Conservation (phyloP, 805 yeast species). For the Candida maesae region DNA sequence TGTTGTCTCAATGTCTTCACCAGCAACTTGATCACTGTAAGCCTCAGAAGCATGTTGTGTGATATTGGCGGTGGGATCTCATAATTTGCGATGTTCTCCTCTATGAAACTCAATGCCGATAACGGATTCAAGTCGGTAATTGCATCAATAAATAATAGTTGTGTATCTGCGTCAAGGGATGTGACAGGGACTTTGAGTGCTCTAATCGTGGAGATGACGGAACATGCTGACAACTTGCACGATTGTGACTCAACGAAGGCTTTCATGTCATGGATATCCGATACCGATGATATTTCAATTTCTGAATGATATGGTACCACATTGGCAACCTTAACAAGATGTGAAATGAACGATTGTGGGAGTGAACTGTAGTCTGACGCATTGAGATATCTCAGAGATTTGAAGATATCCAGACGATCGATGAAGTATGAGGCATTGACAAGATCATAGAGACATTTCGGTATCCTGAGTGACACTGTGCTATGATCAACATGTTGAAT, state of each 20-base stretch:
- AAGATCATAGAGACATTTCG: slow-evolving; percentile 14
- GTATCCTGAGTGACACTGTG: slow-evolving; percentile 3
- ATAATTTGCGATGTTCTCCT: slow-evolving; percentile 6
- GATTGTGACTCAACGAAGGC: slow-evolving; percentile 13
- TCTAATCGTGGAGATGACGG: slow-evolving; percentile 19
- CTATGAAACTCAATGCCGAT: slow-evolving; percentile 1
- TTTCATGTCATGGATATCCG: slow-evolving; percentile 11
- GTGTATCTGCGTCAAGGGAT: slow-evolving; percentile 16
- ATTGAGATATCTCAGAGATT: slow-evolving; percentile 15
- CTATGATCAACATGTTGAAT: slow-evolving; percentile 6
- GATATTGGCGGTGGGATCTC: slow-evolving; percentile 6
- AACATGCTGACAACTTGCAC: slow-evolving; percentile 18
- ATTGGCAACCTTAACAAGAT: slow-evolving; percentile 22
- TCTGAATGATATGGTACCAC: slow-evolving; percentile 23
- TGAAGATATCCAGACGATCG: slow-evolving; percentile 25
- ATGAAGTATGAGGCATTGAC: slow-evolving; percentile 24
- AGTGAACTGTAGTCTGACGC: slow-evolving; percentile 7
- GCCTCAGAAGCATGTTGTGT: slow-evolving; percentile 11
- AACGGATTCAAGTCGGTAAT: slow-evolving; percentile 16
- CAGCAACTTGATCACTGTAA: slow-evolving; percentile 17
- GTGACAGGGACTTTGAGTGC: slow-evolving; percentile 16
- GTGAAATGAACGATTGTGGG: slow-evolving; percentile 16
- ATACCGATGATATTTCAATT: slow-evolving; percentile 1
- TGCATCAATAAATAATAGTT: slow-evolving; percentile 21
- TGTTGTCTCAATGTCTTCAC: slow-evolving; percentile 22